Evolutionary conservation across 192 early-diverging fungal species (phyloP).

Genomic region (Cladochytrium replicatum): DNA sequence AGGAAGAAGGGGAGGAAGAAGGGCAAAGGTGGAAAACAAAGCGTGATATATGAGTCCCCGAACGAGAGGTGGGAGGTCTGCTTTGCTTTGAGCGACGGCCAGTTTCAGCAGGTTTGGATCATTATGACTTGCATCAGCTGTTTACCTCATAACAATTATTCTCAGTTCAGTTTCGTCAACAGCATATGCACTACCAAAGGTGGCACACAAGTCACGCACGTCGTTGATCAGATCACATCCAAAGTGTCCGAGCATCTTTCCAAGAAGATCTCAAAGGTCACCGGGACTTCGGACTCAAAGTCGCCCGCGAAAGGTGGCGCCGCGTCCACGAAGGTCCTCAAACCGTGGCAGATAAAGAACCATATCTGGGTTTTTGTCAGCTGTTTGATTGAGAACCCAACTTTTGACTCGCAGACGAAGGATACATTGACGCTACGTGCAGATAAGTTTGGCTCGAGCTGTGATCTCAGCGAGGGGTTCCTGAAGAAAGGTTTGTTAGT

Average conservation of each 20-base stretch:
- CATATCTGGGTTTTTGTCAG: constrained; percentile 95
- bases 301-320: too few relatives aligned
- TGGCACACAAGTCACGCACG: constrained; percentile 78
- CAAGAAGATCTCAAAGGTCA: constrained; percentile 58
- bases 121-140: background rate
- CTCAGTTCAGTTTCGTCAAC: constrained; percentile 80
- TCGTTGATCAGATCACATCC: constrained; percentile 62
- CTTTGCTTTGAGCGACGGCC: constrained; percentile 87
- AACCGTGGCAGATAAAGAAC: constrained; percentile 74
- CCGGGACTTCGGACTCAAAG: too few relatives aligned
- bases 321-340: constrained; percentile 54
- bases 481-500: constrained; percentile 50
- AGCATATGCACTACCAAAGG: constrained; percentile 91
- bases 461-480: constrained; percentile 64
- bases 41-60: constrained; percentile 58
- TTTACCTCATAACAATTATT: background rate
- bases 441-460: constrained; percentile 72
- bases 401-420: constrained; percentile 97
- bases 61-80: constrained; percentile 88
- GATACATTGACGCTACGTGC: constrained; percentile 79
- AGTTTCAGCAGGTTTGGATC: constrained; percentile 95
- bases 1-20: constrained; percentile 5
- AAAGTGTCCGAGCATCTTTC: constrained; percentile 55
- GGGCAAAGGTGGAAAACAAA: constrained; percentile 16
- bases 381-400: constrained; percentile 82